Evolutionary conservation across 129 eudicot species (phyloP), one percentile per base, ranked within the genome.

Genomic region (Sambucus nigra): DNA sequence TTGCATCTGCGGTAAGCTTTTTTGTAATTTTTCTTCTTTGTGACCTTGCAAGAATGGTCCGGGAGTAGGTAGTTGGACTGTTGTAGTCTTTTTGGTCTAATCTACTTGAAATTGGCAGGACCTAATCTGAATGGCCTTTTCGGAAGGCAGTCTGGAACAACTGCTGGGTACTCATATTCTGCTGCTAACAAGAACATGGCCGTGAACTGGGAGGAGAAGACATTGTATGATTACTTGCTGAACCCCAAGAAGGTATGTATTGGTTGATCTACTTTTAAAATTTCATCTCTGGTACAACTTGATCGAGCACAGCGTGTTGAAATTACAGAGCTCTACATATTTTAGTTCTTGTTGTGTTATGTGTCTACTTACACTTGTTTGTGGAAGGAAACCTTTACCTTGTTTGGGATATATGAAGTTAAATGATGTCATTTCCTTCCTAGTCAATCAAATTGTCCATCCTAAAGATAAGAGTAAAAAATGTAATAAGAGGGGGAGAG

Each of bases 131-230:
- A 86, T 72, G 95, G 95, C 29, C 87, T 86, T 20, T 80, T 86
- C 23, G 95, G 91, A 59, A 81, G 95, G 75, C 95, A 86, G 61
- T 86, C 95, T 41, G 95, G 95, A 58, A 86, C 91, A 1, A 69
- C 95, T 38, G 65, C 86, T 69, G 95, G 95, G 44, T 86, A 86
- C 63, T 86, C 95, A 0, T 86, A 86, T 59, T 86, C 95, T 60
- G 83, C 95, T 72, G 95, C 84, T 31, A 86, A 86, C 87, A 86
- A 86, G 74, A 70, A 51, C 77, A 86, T 71, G 91, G 95, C 95
- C 53, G 95, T 86, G 53, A 51, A 16, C 0, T 86, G 95, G 95
- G 87, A 76, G 70, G 95, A 86, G 38, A 79, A 75, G 24, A 69
- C 95, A 0, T 64, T 86, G 38, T 86, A 86, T 61, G 95, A 86